phyloP scores from a whole-genome alignment of 345 rosid genomes.

The Eucalyptus tenuipes region DNA sequence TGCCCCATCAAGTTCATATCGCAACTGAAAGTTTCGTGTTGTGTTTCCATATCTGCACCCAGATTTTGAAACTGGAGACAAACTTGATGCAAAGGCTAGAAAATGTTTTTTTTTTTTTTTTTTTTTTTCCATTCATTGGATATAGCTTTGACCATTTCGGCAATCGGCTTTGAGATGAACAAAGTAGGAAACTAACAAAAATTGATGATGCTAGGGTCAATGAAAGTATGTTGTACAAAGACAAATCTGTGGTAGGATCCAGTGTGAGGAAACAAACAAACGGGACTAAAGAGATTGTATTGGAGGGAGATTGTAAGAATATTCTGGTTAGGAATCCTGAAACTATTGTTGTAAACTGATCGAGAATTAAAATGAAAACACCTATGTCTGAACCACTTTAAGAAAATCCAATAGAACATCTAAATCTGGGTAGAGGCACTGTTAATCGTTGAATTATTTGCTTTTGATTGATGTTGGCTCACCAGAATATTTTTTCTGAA shows the following conservation, averaged over 20 bases:
- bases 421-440: neutral
- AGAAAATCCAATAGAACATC: neutral
- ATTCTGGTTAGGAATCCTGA: neutral
- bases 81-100: neutral
- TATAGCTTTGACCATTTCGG: neutral
- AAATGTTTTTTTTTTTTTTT: neutral
- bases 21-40: neutral
- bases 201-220: neutral
- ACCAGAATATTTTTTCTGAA: too few species aligned
- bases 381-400: neutral
- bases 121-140: neutral
- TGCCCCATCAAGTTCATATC: too few species aligned
- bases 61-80: neutral
- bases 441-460: too few species aligned
- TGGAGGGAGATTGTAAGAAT: neutral
- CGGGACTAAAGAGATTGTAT: neutral
- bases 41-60: neutral
- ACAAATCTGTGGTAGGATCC: neutral
- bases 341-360: neutral
- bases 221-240: neutral
- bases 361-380: neutral
- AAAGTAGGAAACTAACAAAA: neutral
- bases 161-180: neutral
- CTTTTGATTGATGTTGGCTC: neutral
- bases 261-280: neutral